A percentile compares a stretch with the other conserved stretches of the same genome.
phyloP scores from a whole-genome alignment of 2,329 filamentous ascomycete genomes.

The Chaetoscypha palmicola region DNA sequence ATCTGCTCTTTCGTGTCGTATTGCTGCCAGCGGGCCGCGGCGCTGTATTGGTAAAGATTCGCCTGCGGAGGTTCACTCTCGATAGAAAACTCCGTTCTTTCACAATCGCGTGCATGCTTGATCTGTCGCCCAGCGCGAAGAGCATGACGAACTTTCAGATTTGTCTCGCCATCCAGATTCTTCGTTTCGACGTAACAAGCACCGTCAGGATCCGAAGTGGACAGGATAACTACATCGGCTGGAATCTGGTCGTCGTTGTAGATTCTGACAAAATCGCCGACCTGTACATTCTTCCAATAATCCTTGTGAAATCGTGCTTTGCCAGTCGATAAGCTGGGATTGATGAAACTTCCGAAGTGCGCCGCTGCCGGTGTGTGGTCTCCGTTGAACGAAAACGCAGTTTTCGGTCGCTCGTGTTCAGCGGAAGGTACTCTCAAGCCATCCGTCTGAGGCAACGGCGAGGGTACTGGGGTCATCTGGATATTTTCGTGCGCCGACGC shows the following conservation, averaged over 20 bases:
- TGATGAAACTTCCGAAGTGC: conserved; percentile 64
- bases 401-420: conserved; percentile 32
- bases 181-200: conserved; percentile 98
- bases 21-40: conserved; percentile 81
- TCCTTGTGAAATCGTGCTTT: conserved; percentile 86
- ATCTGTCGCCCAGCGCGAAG: conserved; percentile 77
- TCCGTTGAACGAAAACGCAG: conserved; percentile 35
- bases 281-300: conserved; percentile 89
- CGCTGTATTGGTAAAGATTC: conserved; percentile 93
- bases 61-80: conserved; percentile 88
- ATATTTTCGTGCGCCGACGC: conserved; percentile 62
- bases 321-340: conserved; percentile 59
- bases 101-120: conserved; percentile 86
- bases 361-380: conserved; percentile 32
- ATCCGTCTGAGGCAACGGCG: conserved; percentile 53
- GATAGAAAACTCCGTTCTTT: conserved; percentile 77
- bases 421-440: conserved; percentile 20
- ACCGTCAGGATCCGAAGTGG: conserved; percentile 88
- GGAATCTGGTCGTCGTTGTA: conserved; percentile 96
- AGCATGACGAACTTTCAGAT: conserved; percentile 89
- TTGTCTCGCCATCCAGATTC: conserved; percentile 95
- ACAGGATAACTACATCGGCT: conserved; percentile 84
- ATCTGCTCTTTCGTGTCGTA: conserved; percentile 61
- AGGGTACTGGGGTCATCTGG: conserved; percentile 92
- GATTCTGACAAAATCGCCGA: conserved; percentile 92